Conservation (phyloP, 2,329 filamentous ascomycete species). For the Thermothelomyces thermophilus region DNA sequence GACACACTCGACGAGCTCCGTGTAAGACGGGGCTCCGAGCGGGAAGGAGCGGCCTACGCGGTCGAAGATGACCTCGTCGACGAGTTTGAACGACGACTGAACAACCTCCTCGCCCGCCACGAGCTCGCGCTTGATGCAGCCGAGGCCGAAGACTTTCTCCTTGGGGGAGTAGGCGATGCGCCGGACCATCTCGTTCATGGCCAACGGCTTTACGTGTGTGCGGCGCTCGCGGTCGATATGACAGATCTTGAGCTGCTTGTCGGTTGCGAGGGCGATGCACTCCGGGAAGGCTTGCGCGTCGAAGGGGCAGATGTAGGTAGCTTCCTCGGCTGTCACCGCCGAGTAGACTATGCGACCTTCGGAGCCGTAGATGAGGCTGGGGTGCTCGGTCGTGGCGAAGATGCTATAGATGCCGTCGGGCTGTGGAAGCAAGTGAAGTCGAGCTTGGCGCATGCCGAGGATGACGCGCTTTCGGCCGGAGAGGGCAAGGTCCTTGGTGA, state of each 20-base stretch:
- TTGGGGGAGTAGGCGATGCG: constrained; percentile 77
- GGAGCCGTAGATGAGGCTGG: constrained; percentile 84
- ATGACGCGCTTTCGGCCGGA: constrained; percentile 73
- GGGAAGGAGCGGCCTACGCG: constrained; percentile 63
- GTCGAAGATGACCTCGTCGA: constrained; percentile 84
- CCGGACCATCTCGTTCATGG: constrained; percentile 74
- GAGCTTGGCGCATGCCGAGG: constrained; percentile 77
- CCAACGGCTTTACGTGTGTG: constrained; percentile 78
- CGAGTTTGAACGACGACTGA: constrained; percentile 75
- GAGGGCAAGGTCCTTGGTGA: constrained; percentile 59
- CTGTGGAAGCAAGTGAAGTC: constrained; percentile 70
- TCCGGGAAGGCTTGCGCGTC: constrained; percentile 73
- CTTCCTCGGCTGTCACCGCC: constrained; percentile 83
- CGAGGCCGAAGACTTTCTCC: constrained; percentile 77
- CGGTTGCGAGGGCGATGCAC: constrained; percentile 74
- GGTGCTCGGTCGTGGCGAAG: constrained; percentile 90
- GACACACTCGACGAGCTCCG: constrained; percentile 79
- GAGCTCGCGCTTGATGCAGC: constrained; percentile 72
- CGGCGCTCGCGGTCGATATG: constrained; percentile 76
- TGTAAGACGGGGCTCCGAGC: constrained; percentile 42
- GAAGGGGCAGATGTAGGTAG: constrained; percentile 74
- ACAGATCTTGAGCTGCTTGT: constrained; percentile 69
- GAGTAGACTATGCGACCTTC: constrained; percentile 88
- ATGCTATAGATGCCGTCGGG: constrained; percentile 65
- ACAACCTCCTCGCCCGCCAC: constrained; percentile 66